phyloP scores from a whole-genome alignment of 2,329 filamentous ascomycete species.

The Neonectria coccinea region DNA sequence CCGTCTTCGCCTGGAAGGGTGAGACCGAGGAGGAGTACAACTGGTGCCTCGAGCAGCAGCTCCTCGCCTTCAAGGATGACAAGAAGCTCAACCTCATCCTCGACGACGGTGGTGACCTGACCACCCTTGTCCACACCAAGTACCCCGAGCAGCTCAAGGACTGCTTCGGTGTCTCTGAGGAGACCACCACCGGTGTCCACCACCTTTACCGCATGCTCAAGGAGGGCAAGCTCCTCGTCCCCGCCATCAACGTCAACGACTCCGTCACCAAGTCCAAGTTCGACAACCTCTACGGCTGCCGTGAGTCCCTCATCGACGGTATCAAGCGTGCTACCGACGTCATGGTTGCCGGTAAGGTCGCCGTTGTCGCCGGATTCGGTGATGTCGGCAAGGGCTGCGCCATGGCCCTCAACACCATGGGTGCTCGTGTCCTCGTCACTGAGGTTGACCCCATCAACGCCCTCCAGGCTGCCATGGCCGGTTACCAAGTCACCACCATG shows the following conservation, averaged over 20 bases:
- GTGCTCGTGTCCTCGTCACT: constrained; percentile 94
- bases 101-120: constrained; percentile 97
- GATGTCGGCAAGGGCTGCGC: constrained; percentile 99
- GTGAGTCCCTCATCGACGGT: constrained; percentile 97
- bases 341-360: constrained; percentile 99
- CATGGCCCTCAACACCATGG: constrained; percentile 95
- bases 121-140: constrained; percentile 95
- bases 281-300: constrained; percentile 99
- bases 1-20: constrained; percentile 83
- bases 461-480: constrained; percentile 97
- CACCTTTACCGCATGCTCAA: constrained; percentile 99
- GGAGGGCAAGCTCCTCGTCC: constrained; percentile 87
- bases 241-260: constrained; percentile 99
- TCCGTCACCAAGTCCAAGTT: constrained; percentile 99
- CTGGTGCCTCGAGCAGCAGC: constrained; percentile 99
- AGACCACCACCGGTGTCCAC: constrained; percentile 99
- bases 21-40: constrained; percentile 99
- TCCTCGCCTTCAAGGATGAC: constrained; percentile 94
- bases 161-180: constrained; percentile 98
- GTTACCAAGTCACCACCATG: constrained; percentile 98
- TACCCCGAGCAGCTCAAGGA: constrained; percentile 98
- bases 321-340: constrained; percentile 99
- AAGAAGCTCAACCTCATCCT: constrained; percentile 99
- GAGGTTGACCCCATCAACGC: constrained; percentile 99
- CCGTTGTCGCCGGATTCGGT: constrained; percentile 97